Evolutionary conservation across 2,329 filamentous ascomycete genomes (phyloP).

Genomic region (Beauveria rudraprayagi): DNA sequence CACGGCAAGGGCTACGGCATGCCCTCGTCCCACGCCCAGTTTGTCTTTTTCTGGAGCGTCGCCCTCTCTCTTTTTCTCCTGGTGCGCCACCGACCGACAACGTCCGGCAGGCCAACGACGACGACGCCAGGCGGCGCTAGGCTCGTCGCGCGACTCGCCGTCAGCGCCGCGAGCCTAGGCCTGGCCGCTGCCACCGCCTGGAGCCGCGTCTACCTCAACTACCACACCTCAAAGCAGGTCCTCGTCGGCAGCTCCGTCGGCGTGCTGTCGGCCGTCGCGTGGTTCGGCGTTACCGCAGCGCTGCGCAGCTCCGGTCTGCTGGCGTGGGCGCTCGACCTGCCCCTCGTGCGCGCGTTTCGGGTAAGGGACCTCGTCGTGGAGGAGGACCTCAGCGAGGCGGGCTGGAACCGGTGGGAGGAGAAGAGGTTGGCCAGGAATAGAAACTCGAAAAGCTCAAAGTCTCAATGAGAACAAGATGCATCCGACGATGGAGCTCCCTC

Average conservation of each 20-base stretch:
- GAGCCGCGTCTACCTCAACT: constrained; percentile 84
- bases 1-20: constrained; percentile 96
- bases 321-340: constrained; percentile 61
- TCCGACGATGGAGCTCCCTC: not conserved
- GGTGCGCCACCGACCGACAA: constrained; percentile 58
- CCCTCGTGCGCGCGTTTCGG: constrained; percentile 57
- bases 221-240: constrained; percentile 85
- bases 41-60: constrained; percentile 83
- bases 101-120: not conserved
- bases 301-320: constrained; percentile 62
- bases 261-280: constrained; percentile 59
- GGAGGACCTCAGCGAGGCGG: constrained; percentile 83
- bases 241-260: constrained; percentile 70
- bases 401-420: constrained; percentile 86
- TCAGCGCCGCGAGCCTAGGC: constrained; percentile 46
- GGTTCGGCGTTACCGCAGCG: constrained; percentile 68
- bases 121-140: constrained; percentile 27
- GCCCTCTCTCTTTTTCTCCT: constrained; percentile 80
- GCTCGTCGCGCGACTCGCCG: constrained; percentile 47
- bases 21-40: constrained; percentile 91
- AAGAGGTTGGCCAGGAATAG: constrained; percentile 27
- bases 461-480: not conserved
- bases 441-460: constrained; percentile 23
- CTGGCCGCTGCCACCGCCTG: constrained; percentile 64
- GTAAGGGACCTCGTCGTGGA: constrained; percentile 77